phyloP scores from a whole-genome alignment of 768 basidiomycete species.

The Termitomyces sp. region DNA sequence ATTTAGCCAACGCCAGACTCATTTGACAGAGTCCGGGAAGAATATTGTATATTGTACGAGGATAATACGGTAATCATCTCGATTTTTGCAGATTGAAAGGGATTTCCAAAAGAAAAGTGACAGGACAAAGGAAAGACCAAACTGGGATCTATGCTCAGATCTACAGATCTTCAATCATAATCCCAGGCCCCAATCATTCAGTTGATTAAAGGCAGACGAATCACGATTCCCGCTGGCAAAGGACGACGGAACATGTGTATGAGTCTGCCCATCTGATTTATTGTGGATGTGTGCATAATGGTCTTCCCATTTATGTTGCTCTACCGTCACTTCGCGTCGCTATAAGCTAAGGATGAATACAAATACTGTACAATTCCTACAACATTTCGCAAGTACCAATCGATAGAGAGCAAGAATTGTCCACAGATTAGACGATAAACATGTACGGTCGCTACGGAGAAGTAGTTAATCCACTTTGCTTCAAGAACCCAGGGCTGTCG shows the following conservation, averaged over 20 bases:
- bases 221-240: too few species aligned
- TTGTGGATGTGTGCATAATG: neutral
- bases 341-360: neutral
- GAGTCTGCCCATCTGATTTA: too few species aligned
- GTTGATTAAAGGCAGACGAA: neutral
- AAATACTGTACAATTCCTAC: neutral
- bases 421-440: neutral
- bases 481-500: constrained; percentile 26
- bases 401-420: constrained; percentile 2
- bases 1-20: too few species aligned
- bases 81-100: neutral
- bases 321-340: neutral
- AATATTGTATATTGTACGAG: neutral
- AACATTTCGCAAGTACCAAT: neutral
- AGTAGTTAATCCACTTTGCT: constrained; percentile 28
- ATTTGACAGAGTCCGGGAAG: neutral
- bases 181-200: neutral
- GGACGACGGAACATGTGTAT: too few species aligned
- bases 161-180: constrained; percentile 5
- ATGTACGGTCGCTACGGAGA: constrained; percentile 24
- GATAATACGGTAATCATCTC: too few species aligned
- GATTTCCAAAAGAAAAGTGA: constrained; percentile 2
- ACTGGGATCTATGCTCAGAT: constrained; percentile 12
- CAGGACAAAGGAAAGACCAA: constrained; percentile 15
- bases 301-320: neutral